Base-by-base conservation (phyloP, 2,329 filamentous ascomycete genomes). In the Neofusicoccum ribis region DNA sequence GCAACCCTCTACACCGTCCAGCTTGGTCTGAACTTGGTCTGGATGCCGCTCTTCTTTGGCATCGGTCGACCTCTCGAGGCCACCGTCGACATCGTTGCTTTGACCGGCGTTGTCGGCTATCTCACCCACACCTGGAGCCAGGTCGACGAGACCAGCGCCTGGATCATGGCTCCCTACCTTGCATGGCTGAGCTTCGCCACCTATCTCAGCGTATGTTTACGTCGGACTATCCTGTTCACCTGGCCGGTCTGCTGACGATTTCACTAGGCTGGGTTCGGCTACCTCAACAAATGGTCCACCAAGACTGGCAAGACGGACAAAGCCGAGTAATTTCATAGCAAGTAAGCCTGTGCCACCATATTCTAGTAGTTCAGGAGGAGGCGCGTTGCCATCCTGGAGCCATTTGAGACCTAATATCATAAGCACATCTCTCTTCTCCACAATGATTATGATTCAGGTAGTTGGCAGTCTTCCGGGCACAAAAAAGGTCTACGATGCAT, bases 11-110 rank as follows among this genome's bases (percentile, higher is more conserved):
- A 97, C 82, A 91, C 91, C 2, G 83, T 93, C 66, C 93, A 97
- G 79, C 88, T 97, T 6, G 91, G 85, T 11, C 83, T 97, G 60
- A 97, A 97, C 76, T 82, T 96, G 36, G 78, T 89, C 63, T 98
- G 92, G 92, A 97, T 93, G 86, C 94, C 94, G 12, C 85, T 97
- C 11, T 97, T 97, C 85, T 97, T 97, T 75, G 85, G 86, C n/a
- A 74, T 89, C 59, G 88, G 89, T 69, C 86, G 87, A 15, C 92
- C 93, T 1, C 83, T 89, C 61, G 86, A 88, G 73, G 93, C 93
- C 3, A 87, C 91, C 6, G 84, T 85, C 34, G 91, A 97, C 75
- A 89, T 96, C 59, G 79, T 91, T 34, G 84, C 88, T 0, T 82
- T 97, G 8, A 82, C 89, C 0, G 92, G 90, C 8, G 81, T 89